Percentiles rank a stretch among this genome's conserved stretches.
Conservation (phyloP, 441 rosid genomes). For the Pelargonium hybrid region DNA sequence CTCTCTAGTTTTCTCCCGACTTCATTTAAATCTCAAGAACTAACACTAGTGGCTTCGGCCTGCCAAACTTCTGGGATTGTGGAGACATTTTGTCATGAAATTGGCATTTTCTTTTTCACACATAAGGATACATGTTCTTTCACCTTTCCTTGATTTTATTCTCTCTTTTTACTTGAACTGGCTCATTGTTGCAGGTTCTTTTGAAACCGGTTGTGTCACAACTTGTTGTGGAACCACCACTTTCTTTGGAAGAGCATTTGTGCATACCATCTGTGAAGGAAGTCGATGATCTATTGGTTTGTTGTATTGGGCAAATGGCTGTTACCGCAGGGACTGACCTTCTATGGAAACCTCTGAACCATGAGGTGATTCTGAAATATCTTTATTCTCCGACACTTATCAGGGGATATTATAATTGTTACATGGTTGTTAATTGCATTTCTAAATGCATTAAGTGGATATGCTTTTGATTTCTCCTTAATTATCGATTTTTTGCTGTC, state of each 20-base stretch:
- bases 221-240: conserved; percentile 59
- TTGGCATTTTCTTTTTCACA: too few species aligned
- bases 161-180: neutral
- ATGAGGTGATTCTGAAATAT: conserved; percentile 50
- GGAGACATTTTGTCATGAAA: neutral
- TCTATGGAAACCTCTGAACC: conserved; percentile 87
- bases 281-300: conserved; percentile 63
- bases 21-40: neutral
- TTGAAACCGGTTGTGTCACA: conserved; percentile 78
- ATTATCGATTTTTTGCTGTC: too few species aligned
- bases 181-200: conserved; percentile 48
- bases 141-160: neutral
- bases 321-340: conserved; percentile 82
- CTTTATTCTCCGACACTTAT: neutral
- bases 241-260: conserved; percentile 40
- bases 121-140: too few species aligned
- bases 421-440: too few species aligned
- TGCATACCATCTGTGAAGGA: conserved; percentile 53
- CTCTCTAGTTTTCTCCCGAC: neutral
- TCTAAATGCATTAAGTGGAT: too few species aligned
- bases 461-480: too few species aligned
- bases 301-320: conserved; percentile 93
- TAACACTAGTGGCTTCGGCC: neutral
- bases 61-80: neutral
- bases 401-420: too few species aligned